Evolutionary conservation across 768 basidiomycete species (phyloP).

Genomic region (Erythrobasidium yunnanense): DNA sequence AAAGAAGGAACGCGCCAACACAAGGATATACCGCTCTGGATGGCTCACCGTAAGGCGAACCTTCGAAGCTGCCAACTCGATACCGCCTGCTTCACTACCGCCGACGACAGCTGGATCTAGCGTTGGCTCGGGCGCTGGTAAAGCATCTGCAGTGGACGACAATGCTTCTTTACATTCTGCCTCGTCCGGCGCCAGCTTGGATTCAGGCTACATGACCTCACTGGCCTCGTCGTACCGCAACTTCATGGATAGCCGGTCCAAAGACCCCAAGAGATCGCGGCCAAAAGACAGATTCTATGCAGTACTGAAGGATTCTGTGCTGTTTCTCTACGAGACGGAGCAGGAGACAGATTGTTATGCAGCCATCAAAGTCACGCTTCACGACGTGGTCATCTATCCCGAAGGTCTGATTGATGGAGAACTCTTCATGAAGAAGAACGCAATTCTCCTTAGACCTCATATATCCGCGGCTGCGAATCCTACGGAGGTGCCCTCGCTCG

Average conservation of each 20-base stretch:
- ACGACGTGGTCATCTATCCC: constrained; percentile 59
- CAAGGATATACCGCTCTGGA: constrained; percentile 43
- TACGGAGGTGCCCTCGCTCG: constrained; percentile 25
- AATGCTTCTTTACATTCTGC: not conserved
- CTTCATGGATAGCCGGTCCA: constrained; percentile 40
- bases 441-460: constrained; percentile 47
- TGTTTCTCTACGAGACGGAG: constrained; percentile 92
- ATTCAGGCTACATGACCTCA: constrained; percentile 31
- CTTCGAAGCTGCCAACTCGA: constrained; percentile 33
- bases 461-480: constrained; percentile 30
- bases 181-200: not conserved
- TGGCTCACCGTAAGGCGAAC: constrained; percentile 60
- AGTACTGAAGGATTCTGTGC: constrained; percentile 75
- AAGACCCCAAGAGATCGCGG: constrained; percentile 68
- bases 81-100: no score
- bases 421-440: constrained; percentile 78
- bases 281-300: constrained; percentile 91
- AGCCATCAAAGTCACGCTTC: constrained; percentile 70
- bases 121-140: not conserved
- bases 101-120: not conserved
- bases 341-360: constrained; percentile 78
- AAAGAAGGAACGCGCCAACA: not conserved
- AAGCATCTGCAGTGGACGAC: not conserved
- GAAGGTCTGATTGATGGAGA: constrained; percentile 68
- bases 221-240: constrained; percentile 37